Evolutionary conservation across 78 protist species (phyloP).

Genomic region (Cavenderia fasciculata): DNA sequence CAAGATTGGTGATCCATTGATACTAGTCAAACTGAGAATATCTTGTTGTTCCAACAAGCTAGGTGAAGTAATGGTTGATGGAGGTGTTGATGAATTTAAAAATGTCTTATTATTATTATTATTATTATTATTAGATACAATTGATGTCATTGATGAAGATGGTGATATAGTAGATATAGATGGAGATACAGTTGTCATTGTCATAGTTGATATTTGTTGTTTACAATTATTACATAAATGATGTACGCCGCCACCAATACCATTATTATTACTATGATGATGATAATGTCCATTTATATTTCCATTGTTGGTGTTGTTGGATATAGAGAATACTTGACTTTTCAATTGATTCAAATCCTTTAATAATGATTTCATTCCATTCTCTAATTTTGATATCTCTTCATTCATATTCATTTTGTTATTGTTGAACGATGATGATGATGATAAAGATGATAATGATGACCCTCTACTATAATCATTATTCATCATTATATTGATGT

Average conservation of each 20-base stretch:
- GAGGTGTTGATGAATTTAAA: no score
- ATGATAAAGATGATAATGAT: background rate
- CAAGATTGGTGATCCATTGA: no score
- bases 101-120: background rate
- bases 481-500: background rate
- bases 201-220: background rate
- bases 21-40: no score
- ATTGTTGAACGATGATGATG: background rate
- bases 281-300: no score
- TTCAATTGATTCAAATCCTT: no score
- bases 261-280: no score
- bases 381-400: background rate
- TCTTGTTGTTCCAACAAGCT: no score
- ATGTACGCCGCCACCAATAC: no score
- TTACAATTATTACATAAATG: slow-evolving; percentile 22
- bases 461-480: background rate
- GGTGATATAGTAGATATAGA: background rate
- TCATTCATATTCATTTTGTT: background rate
- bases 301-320: no score
- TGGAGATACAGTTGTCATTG: background rate
- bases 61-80: no score
- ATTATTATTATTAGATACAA: background rate
- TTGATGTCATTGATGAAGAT: background rate
- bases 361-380: background rate
- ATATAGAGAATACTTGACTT: no score